Evolutionary conservation across 148 eudicot species (phyloP), one percentile per base, ranked within the genome.

Genomic region (Amaranthus hypochondriacus): DNA sequence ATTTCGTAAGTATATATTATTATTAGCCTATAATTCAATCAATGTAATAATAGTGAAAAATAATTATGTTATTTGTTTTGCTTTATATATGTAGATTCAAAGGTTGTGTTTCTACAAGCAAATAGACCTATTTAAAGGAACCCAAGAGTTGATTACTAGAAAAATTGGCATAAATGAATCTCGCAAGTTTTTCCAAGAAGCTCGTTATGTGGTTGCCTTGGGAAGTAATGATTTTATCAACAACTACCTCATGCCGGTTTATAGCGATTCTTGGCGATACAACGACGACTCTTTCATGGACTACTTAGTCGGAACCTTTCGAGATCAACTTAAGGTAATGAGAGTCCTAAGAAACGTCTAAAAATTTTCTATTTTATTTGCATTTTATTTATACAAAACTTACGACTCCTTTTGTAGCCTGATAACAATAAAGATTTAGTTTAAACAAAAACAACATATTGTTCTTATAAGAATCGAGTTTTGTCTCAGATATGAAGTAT

Each of bases 191-290:
- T 95, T 95, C 64, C 74, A 80, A 75, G 76, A 85, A 21, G 79
- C 93, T 4, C 79, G 69, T 2, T 95, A 95, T 18, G 88, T 90
- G 42, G 96, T 95, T 7, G 98, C 97, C 44, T 72, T 95, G 15
- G 98, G 98, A 58, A 90, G 96, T 82, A 95, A 95, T 44, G 98
- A 95, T 71, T 95, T 95, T 84, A 95, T 95, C 84, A 95, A 95
- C 87, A 90, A 95, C 74, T 95, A 83, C 73, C 80, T 92, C 76
- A 88, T 90, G 97, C 98, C 98, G 2, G 87, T 92, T 55, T 88
- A 92, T 66, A 77, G 85, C 1, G 98, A 92, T 78, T 86, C 97
- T 2, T 91, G 89, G 87, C 83, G 79, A 9, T 93, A 87, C 80
- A 77, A 84, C 28, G 98, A 91, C 11, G 61, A 80, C 7, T 66